Base-by-base conservation (phyloP, 768 basidiomycete species). In the Russula abietina region DNA sequence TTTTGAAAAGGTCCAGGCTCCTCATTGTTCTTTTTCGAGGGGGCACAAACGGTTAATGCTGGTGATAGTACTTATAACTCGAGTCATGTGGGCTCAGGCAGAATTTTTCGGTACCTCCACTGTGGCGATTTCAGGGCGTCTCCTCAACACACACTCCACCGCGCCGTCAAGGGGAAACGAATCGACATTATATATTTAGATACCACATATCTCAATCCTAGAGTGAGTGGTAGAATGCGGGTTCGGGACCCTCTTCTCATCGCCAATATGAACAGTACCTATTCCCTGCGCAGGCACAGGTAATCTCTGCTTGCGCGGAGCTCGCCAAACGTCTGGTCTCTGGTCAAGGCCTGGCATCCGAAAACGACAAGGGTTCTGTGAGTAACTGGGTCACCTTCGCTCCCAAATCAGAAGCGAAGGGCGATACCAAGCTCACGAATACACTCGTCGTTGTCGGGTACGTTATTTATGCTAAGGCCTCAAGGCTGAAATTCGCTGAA, bases 71-170 rank as follows among this genome's bases (percentile, higher is more conserved):
- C 77, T 4, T 89, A 85, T 78, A 85, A 81, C 64, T 90, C 89
- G 0, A 75, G 82, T 0, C 84, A 78, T 60, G 79, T 96, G 16
- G 93, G 91, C 4, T 85, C 88, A 2, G 72, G 78, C 38, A 81
- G 79, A 62, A 75, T 79, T 1, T 98, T 93, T 72, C 82, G 93
- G 41, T 98, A 98, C 71, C 79, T 99, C 7, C 97, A 99, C 70
- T 98, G 97, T 67, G 97, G 97, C 0, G 96, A 92, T 71, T 92
- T 93, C 68, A 82, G 91, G 43, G 96, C 96, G 2, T 93, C 88
- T 24, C 97, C 97, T 0, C 80, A 81, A 52, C 94, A 97, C 74
- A 82, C 91, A 24, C 70, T 88, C 11, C 97, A 99, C 72, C 91
- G 93, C 1, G 84, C 85, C 1, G 79, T 98, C 59, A 84, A 82